Base-by-base conservation (phyloP, 495 filamentous ascomycete species). In the Penicillium taxi region DNA sequence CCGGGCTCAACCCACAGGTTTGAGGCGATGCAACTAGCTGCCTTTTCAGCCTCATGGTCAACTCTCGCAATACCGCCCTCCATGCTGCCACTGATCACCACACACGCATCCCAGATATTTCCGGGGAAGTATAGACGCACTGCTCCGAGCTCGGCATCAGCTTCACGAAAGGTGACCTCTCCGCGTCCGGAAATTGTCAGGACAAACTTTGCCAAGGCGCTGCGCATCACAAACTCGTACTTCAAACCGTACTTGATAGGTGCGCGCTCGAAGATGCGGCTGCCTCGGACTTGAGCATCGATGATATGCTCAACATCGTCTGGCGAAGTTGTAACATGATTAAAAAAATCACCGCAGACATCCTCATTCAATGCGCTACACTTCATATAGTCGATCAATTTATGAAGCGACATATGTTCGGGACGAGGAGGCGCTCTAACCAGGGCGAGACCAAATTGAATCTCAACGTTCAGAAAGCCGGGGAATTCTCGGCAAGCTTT, bases 161-260 rank as follows among this genome's bases (percentile, higher is more conserved):
- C 35, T 0, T 46, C 16, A 64, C 28, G 0, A 31, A 43, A 24
- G 42, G 41, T 7, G 45, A 34, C 5, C 67, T 61, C 9, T 51
- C 47, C 3, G 56, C 61, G 47, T 75, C 56, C n/a, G n/a, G n/a
- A n/a, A n/a, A 82, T 55, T 2, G 65, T 59, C 5, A 82, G 56
- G 11, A 69, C 37, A 38, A 81, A 67, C 0, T 38, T 28, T 2
- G 50, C 50, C 0, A 33, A 13, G 9, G 39, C 75, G 78, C 11
- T 54, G 55, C n/a, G n/a, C n/a, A n/a, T n/a, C n/a, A n/a, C n/a
- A 25, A 75, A 73, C 15, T 77, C 69, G 42, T 81, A 82, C 2
- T 55, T 41, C 3, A 73, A 53, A 18, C 37, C 58, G 15, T 49
- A 46, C 2, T 48, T 46, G 5, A 34, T 42, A 11, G 53, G 47